A percentile compares a stretch with the other conserved stretches of the same genome.
Conservation (phyloP, 495 filamentous ascomycete genomes). For the Neurospora sp. region DNA sequence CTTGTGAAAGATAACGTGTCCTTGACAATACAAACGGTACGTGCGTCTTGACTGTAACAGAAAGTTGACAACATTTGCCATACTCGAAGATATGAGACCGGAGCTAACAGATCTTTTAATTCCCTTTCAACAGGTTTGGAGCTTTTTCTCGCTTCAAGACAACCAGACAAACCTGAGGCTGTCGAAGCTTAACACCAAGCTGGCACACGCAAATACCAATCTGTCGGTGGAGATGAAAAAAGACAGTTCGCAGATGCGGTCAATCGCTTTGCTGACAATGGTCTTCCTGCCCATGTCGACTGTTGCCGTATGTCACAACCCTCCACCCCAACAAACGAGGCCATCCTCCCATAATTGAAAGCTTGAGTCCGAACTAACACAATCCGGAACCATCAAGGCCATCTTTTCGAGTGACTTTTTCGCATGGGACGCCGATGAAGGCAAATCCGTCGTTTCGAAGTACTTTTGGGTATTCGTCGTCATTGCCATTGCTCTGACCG, state of each 20-base stretch:
- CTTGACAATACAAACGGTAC: background rate
- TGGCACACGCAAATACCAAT: background rate
- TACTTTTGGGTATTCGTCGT: background rate
- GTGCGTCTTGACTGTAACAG: no score
- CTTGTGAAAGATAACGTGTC: background rate
- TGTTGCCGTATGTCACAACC: background rate
- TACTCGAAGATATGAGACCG: no score
- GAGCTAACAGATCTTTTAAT: no score
- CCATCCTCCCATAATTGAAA: no score
- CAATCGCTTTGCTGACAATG: constrained; percentile 22
- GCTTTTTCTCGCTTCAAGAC: background rate
- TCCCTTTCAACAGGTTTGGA: no score
- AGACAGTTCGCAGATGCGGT: constrained; percentile 22
- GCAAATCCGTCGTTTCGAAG: background rate
- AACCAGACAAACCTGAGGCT: background rate
- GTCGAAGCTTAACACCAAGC: background rate
- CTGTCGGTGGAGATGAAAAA: background rate
- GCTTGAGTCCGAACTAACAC: no score
- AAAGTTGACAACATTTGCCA: no score
- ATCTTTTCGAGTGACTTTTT: background rate
- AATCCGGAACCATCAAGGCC: no score
- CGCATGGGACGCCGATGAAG: background rate
- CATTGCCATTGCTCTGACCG: background rate
- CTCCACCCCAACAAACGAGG: no score
- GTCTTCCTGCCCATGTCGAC: constrained; percentile 10